Percentiles rank a stretch among this genome's conserved stretches.
These are phyloP conservation scores for Sporopachydermia lactativora DNA, from an alignment of 805 yeast species.

Conservation along the genomic window DNA sequence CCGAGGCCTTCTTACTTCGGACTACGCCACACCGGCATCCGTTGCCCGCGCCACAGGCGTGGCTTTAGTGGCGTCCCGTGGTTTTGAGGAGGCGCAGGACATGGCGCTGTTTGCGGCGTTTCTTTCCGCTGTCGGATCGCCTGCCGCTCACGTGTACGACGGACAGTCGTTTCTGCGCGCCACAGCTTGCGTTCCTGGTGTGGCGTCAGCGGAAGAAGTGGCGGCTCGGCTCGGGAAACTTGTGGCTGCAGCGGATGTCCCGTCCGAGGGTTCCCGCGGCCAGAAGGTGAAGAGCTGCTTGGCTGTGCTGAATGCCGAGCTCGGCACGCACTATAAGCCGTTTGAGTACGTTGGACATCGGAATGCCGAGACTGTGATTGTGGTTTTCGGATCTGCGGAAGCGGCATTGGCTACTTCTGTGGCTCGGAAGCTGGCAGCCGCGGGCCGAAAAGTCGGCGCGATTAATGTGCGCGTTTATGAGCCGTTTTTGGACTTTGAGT, in stretches of 20 bases:
- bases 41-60: constrained; percentile 49
- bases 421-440: constrained; percentile 22
- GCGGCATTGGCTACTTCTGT: constrained; percentile 36
- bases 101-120: constrained; percentile 50
- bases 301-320: constrained; percentile 32
- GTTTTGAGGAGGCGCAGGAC: constrained; percentile 50
- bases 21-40: constrained; percentile 45
- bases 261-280: constrained; percentile 17
- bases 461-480: constrained; percentile 63
- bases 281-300: constrained; percentile 34
- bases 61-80: constrained; percentile 58
- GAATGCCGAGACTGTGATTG: constrained; percentile 61
- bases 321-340: constrained; percentile 40
- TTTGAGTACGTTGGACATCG: constrained; percentile 59
- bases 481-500: constrained; percentile 59
- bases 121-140: constrained; percentile 37
- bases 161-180: constrained; percentile 53
- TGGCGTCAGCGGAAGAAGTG: constrained; percentile 28
- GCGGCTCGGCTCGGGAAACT: constrained; percentile 26
- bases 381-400: constrained; percentile 65
- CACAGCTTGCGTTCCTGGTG: constrained; percentile 20
- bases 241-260: constrained; percentile 13
- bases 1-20: constrained; percentile 40
- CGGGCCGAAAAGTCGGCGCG: constrained; percentile 39
- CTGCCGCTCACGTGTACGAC: constrained; percentile 66